Evolutionary conservation across 805 yeast species (phyloP).

Genomic region (Yamadazyma ubonensis): DNA sequence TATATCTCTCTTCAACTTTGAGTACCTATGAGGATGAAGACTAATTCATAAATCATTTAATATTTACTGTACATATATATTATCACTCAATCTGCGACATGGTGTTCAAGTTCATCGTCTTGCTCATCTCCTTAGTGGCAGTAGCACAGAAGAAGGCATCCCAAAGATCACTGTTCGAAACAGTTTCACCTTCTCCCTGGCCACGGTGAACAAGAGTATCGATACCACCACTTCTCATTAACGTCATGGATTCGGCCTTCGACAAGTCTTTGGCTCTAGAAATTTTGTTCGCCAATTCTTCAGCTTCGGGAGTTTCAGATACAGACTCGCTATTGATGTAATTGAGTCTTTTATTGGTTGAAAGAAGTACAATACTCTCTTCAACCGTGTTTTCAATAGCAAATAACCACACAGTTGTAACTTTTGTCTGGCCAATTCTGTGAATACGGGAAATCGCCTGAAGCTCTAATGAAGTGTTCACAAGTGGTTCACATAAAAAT

Average conservation of each 20-base stretch:
- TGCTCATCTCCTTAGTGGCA: constrained; percentile 14
- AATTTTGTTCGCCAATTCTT: constrained; percentile 15
- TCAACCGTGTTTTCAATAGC: constrained; percentile 82
- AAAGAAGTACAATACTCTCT: constrained; percentile 73
- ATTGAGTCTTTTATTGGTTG: constrained; percentile 59
- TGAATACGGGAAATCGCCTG: constrained; percentile 93
- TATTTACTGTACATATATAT: too few relatives aligned
- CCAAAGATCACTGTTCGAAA: constrained; percentile 60
- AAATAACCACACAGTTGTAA: constrained; percentile 92
- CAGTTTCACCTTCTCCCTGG: constrained; percentile 56
- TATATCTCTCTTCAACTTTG: too few relatives aligned
- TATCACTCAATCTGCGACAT: constrained; percentile 8
- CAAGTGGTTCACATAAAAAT: constrained; percentile 87
- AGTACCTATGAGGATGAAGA: too few relatives aligned
- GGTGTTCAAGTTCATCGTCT: constrained; percentile 16
- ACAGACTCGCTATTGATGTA: constrained; percentile 23
- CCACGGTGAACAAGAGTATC: constrained; percentile 46
- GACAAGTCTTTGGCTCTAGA: constrained; percentile 21
- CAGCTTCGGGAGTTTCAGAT: constrained; percentile 26
- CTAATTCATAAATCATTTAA: too few relatives aligned
- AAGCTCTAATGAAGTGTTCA: constrained; percentile 80
- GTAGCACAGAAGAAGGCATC: constrained; percentile 51
- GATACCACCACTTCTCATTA: constrained; percentile 50
- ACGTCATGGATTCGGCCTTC: constrained; percentile 53
- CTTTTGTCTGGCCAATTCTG: constrained; percentile 81